Evolutionary conservation across 805 yeast species (phyloP), one percentile per base, ranked within the genome.

Genomic region (Ogataea angusta): DNA sequence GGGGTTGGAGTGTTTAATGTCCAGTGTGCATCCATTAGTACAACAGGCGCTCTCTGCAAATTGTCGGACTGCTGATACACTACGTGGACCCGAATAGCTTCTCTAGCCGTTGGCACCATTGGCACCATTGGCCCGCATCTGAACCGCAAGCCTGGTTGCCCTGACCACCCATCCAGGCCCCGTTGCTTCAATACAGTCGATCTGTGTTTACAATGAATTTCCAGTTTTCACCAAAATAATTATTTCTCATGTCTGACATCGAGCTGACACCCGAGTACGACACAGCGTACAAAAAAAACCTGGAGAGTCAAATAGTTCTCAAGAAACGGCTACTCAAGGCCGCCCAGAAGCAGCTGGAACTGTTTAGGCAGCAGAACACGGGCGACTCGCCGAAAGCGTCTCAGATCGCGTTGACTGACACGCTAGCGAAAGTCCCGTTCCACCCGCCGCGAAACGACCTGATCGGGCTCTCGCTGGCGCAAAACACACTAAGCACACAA

Each of bases 361-460:
- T 41, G 10, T 38, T 52, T 10, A 15, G 15, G 13, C 21, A 38
- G 6, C 35, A 13, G 13, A 13, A 30, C 3, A n/a, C 6, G 14
- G 15, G 15, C 5, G 28, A 25, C 2, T 23, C 34, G n/a, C 33
- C 34, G 2, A 39, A 50, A 28, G 10, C 29, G 5, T 45, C 46
- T 21, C 43, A 51, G 7, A 27, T 57, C 5, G 52, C 61, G 1
- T 34, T 61, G 13, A 37, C 56, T 9, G 59, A 58, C 23, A 46
- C 57, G 2, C 34, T 59, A 13, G 45, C 46, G 4, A 49, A 47
- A 18, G 36, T 59, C 4, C 64, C 64, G 2, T 61, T 51, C 44
- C 53, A 49, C 14, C 61, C 64, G 1, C 49, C 59, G 7, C 41
- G 63, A 19, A 54, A 56, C 14, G 66, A 61, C 30, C 39, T 59